phyloP scores from a whole-genome alignment of 164 flowering plant genomes.

The Santalum album region DNA sequence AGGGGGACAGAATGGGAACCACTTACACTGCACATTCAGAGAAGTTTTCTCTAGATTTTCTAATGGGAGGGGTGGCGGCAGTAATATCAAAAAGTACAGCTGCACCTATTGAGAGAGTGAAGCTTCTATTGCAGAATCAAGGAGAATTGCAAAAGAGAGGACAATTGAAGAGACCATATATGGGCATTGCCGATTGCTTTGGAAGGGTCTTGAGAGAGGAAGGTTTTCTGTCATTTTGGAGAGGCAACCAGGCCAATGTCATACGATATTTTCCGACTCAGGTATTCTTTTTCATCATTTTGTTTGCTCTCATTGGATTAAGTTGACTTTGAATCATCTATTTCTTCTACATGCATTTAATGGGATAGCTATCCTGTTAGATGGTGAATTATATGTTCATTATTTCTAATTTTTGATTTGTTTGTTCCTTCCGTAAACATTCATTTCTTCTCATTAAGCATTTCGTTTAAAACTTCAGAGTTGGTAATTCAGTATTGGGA shows the following conservation, averaged over 20 bases:
- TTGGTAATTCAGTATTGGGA: too few relatives aligned
- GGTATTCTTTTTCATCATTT: slow-evolving; percentile 28
- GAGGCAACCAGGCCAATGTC: slow-evolving; percentile 91
- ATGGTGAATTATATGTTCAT: too few relatives aligned
- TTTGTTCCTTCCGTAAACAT: too few relatives aligned
- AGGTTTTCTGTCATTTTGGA: slow-evolving; percentile 78
- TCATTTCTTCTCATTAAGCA: too few relatives aligned
- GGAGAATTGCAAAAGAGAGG: slow-evolving; percentile 85
- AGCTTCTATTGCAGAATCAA: slow-evolving; percentile 87
- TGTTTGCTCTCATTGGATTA: neutral
- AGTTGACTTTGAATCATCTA: neutral
- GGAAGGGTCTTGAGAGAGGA: slow-evolving; percentile 69
- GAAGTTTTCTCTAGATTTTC: slow-evolving; percentile 59
- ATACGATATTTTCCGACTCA: slow-evolving; percentile 95
- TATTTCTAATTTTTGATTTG: too few relatives aligned
- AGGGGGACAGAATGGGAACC: slow-evolving; percentile 12
- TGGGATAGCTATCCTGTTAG: too few relatives aligned
- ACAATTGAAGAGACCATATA: slow-evolving; percentile 55
- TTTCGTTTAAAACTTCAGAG: too few relatives aligned
- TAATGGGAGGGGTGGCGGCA: slow-evolving; percentile 87
- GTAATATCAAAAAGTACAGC: slow-evolving; percentile 64
- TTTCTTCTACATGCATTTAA: too few relatives aligned
- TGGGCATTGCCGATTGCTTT: slow-evolving; percentile 65
- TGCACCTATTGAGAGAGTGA: slow-evolving; percentile 94
- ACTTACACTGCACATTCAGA: slow-evolving; percentile 19